phyloP scores from a whole-genome alignment of 148 eudicot genomes.

The Camellia sinensis region DNA sequence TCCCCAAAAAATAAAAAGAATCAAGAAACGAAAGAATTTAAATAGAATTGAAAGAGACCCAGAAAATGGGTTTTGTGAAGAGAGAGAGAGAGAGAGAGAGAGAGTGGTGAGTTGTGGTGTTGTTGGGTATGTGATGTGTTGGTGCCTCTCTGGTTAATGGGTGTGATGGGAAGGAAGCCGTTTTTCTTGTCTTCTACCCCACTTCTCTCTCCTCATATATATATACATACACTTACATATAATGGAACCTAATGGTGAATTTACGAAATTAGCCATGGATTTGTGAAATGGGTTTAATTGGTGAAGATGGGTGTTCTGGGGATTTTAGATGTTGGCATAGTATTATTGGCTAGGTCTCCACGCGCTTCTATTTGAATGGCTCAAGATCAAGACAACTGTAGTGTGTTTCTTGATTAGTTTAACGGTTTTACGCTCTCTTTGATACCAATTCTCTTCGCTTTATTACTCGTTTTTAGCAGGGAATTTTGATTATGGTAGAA shows the following conservation, averaged over 20 bases:
- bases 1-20: background rate
- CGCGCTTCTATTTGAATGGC: too few relatives aligned
- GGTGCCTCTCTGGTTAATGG: constrained; percentile 22
- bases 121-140: constrained; percentile 8
- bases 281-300: background rate
- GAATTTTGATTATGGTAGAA: too few relatives aligned
- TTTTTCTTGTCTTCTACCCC: constrained; percentile 27
- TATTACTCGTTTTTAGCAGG: too few relatives aligned
- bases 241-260: background rate
- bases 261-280: background rate
- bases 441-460: too few relatives aligned
- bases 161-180: constrained; percentile 37
- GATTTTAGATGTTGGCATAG: too few relatives aligned
- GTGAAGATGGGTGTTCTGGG: background rate
- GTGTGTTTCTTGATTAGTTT: too few relatives aligned
- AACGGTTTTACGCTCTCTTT: too few relatives aligned
- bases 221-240: background rate
- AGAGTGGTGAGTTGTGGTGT: background rate
- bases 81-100: background rate
- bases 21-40: background rate
- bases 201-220: background rate
- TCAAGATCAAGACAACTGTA: too few relatives aligned
- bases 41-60: background rate
- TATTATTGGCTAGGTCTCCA: too few relatives aligned
- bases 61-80: background rate